phyloP scores from a whole-genome alignment of 176 grass and related monocot species.

The Avena eriantha region DNA sequence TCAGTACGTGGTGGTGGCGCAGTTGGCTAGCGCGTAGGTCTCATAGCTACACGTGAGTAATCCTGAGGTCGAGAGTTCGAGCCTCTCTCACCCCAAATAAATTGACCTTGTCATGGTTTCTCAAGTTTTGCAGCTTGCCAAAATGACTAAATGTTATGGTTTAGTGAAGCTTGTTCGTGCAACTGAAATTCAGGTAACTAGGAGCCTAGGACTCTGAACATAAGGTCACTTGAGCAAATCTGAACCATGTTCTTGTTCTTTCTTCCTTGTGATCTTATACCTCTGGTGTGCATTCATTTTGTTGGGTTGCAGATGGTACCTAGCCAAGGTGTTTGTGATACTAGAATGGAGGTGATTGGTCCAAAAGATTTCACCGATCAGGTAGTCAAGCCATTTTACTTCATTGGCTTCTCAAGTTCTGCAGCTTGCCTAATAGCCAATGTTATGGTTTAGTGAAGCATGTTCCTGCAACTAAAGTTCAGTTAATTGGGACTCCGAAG shows the following conservation, averaged over 20 bases:
- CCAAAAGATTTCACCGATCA: too few species aligned
- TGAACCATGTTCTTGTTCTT: not conserved
- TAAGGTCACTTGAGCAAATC: too few species aligned
- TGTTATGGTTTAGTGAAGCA: not conserved
- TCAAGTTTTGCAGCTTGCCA: too few species aligned
- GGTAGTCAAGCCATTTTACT: not conserved
- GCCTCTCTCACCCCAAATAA: conserved; percentile 65
- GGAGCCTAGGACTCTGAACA: too few species aligned
- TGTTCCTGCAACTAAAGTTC: not conserved
- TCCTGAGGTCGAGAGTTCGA: conserved; percentile 84
- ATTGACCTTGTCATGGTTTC: not conserved
- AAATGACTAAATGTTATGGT: too few species aligned
- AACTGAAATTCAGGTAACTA: too few species aligned
- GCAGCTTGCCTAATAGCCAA: not conserved
- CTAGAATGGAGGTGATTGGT: too few species aligned
- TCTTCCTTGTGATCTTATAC: not conserved
- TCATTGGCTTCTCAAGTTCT: not conserved
- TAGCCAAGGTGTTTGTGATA: too few species aligned
- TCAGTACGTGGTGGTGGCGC: conserved; percentile 59
- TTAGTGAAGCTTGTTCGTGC: too few species aligned
- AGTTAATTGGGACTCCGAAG: not conserved
- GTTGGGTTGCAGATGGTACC: too few species aligned
- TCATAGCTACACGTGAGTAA: conserved; percentile 65
- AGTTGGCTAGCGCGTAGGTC: conserved; percentile 91
- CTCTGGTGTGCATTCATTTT: not conserved